phyloP scores from a whole-genome alignment of 805 yeast species.

The Yarrowia sp. region DNA sequence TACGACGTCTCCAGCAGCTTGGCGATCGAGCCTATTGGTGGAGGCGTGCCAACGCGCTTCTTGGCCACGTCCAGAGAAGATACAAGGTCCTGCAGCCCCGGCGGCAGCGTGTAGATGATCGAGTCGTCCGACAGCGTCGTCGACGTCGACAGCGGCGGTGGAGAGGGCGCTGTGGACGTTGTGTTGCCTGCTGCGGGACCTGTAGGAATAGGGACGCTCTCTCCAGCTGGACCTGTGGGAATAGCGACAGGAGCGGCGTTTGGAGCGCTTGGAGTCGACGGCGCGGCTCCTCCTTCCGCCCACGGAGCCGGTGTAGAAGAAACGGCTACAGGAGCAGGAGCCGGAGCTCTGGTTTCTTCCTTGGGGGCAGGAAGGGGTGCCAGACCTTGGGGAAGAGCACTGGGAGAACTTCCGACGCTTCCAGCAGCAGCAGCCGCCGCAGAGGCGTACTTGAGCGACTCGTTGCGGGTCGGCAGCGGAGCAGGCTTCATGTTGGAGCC shows the following conservation, averaged over 20 bases:
- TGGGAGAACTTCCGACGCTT: slow-evolving; percentile 28
- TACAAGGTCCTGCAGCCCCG: slow-evolving; percentile 44
- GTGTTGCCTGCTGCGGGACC: background rate
- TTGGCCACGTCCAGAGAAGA: slow-evolving; percentile 44
- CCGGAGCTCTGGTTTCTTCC: background rate
- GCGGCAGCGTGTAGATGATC: slow-evolving; percentile 38
- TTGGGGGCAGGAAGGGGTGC: slow-evolving; percentile 25
- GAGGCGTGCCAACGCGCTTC: slow-evolving; percentile 50
- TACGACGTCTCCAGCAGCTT: slow-evolving; percentile 71
- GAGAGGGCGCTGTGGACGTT: slow-evolving; percentile 26
- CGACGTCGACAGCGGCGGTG: slow-evolving; percentile 32
- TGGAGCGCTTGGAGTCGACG: slow-evolving; percentile 27
- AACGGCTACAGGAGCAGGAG: slow-evolving; percentile 32
- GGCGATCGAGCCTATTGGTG: slow-evolving; percentile 53
- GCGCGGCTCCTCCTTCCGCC: slow-evolving; percentile 34
- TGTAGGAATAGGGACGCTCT: background rate
- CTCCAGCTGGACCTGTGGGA: background rate
- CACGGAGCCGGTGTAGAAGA: slow-evolving; percentile 32
- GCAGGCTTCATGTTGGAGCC: slow-evolving; percentile 48
- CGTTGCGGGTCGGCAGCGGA: slow-evolving; percentile 51
- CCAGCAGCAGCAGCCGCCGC: slow-evolving; percentile 46
- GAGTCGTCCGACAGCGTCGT: slow-evolving; percentile 30
- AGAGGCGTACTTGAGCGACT: slow-evolving; percentile 54
- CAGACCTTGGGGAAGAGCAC: slow-evolving; percentile 9
- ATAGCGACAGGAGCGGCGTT: slow-evolving; percentile 4